phyloP scores from a whole-genome alignment of 306 rosid genomes.

The Vicia villosa region DNA sequence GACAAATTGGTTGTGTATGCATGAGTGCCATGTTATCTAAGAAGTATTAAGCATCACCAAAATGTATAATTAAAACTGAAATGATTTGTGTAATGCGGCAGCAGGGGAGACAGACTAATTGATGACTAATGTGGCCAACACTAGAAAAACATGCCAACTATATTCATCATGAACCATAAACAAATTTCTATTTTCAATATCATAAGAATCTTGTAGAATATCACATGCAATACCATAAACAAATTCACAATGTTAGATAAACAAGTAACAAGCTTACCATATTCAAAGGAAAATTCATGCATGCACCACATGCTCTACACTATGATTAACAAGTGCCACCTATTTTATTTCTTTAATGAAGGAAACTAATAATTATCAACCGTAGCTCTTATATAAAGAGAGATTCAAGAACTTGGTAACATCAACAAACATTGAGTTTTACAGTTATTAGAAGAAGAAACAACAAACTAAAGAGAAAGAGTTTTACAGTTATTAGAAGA shows the following conservation, averaged over 20 bases:
- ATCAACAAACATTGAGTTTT: conserved; percentile 12
- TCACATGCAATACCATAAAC: conserved; percentile 24
- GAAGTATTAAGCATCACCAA: conserved; percentile 15
- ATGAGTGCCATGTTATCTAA: too few relatives aligned
- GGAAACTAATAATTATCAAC: background rate
- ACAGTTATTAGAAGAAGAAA: background rate
- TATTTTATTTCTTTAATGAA: background rate
- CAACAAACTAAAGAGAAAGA: conserved; percentile 14
- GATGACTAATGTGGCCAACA: conserved; percentile 36
- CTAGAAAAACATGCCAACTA: conserved; percentile 24
- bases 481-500: background rate
- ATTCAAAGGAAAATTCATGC: conserved; percentile 36
- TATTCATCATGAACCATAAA: conserved; percentile 14
- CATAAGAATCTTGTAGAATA: background rate
- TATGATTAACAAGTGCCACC: background rate
- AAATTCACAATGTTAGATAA: conserved; percentile 35
- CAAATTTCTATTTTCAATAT: background rate
- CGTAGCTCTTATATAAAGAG: conserved; percentile 30
- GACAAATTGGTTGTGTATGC: too few relatives aligned
- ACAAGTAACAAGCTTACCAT: conserved; percentile 43
- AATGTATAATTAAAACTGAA: conserved; percentile 16
- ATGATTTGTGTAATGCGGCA: conserved; percentile 46
- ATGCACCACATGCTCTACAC: conserved; percentile 48
- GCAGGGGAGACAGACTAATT: conserved; percentile 38
- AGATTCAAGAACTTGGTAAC: conserved; percentile 13